Evolutionary conservation across 2,329 filamentous ascomycete species (phyloP), one percentile per base, ranked within the genome.

Genomic region (Aureobasidium sp.): DNA sequence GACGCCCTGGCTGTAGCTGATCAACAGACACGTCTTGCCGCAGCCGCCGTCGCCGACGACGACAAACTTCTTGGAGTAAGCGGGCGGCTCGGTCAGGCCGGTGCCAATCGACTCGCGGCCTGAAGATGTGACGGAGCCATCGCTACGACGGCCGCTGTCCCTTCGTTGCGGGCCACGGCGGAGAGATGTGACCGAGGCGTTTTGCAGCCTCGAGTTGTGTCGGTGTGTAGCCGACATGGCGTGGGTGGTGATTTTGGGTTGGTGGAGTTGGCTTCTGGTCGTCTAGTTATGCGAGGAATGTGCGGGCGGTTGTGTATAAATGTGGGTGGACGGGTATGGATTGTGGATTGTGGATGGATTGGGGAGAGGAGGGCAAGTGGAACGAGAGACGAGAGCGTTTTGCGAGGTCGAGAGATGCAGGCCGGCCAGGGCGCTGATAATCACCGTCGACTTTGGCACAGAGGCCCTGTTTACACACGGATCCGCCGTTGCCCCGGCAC

Each of bases 61-160:
- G 46, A 99, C 94, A 72, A 99, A 94, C 82, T 99, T 99, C 81
- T 99, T 99, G 67, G 93, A 97, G 77, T 94, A 96, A 61, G 90
- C 84, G 4, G 93, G 92, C 25, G 89, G 90, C 72, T 95, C 90
- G 53, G 93, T 96, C 75, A 93, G 84, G 74, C 90, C 86, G 57
- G 93, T 96, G 63, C 82, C 86, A 62, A 88, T 84, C 50, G 89
- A 92, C 74, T 92, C 86, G 70, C 86, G 82, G 68, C 87, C 87
- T 53, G 85, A 88, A 66, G 90, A 95, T 81, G 88, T 93, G 74
- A 91, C 87, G 64, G 90, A 95, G 71, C 90, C 90, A 75, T 95
- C 90, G 78, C 90, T 96, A 66, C 88, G 58, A 72, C 90, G 81
- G 64, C 82, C 78, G 65, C 79, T 81, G 61, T 83, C 77, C 53